These are phyloP conservation scores for Candida maltosa DNA, from an alignment of 805 yeast genomes.

Conservation along the genomic window DNA sequence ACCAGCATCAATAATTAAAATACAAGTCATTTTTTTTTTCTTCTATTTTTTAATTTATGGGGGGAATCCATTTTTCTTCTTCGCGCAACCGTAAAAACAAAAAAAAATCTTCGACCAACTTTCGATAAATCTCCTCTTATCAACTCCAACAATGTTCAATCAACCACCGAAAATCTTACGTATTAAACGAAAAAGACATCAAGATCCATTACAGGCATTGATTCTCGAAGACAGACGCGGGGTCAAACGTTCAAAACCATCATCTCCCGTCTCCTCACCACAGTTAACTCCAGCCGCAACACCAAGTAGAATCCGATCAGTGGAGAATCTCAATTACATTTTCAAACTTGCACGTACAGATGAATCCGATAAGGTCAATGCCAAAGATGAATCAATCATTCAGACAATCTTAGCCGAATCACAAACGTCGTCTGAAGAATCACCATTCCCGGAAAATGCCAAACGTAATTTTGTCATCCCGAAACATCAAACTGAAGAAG, in stretches of 20 bases:
- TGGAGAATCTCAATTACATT: constrained; percentile 16
- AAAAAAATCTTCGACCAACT: not conserved
- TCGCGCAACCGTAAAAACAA: not conserved
- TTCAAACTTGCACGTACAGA: constrained; percentile 38
- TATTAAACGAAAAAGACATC: constrained; percentile 81
- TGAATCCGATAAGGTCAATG: constrained; percentile 11
- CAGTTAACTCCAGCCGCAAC: constrained; percentile 13
- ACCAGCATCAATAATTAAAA: constrained; percentile 40
- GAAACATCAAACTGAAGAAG: constrained; percentile 28
- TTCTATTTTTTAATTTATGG: too few species aligned
- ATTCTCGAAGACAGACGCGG: constrained; percentile 38
- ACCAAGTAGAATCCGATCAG: constrained; percentile 31
- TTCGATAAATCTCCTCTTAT: not conserved
- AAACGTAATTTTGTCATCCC: constrained; percentile 35
- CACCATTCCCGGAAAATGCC: constrained; percentile 1
- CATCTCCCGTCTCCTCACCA: constrained; percentile 30
- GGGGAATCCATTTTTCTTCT: not conserved
- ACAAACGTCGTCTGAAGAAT: constrained; percentile 2
- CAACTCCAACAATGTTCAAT: constrained; percentile 3
- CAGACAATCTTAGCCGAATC: constrained; percentile 26
- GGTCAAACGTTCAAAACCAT: constrained; percentile 41
- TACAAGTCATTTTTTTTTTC: not conserved
- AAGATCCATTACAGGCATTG: constrained; percentile 86
- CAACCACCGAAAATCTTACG: constrained; percentile 65
- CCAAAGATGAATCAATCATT: constrained; percentile 16